These are phyloP conservation scores for Suillus spraguei DNA, from an alignment of 768 basidiomycete genomes.

Conservation along the genomic window DNA sequence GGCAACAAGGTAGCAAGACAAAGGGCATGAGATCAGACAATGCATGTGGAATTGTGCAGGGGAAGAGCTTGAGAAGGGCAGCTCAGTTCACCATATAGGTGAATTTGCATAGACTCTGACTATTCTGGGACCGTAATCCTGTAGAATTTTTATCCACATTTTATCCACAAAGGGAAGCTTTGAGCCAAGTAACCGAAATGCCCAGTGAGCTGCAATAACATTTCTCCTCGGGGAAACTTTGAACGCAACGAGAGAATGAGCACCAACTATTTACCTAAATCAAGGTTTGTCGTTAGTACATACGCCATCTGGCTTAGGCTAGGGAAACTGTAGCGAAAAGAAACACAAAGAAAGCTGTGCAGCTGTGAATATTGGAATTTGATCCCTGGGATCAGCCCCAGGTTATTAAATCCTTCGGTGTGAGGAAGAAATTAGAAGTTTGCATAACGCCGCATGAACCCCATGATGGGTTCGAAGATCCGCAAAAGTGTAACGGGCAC, in stretches of 20 bases:
- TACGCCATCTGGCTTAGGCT: not conserved
- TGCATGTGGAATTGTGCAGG: not conserved
- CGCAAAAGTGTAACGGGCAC: not conserved
- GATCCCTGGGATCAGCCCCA: not conserved
- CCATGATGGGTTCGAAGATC: not conserved
- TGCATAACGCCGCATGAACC: not conserved
- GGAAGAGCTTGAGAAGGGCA: not conserved
- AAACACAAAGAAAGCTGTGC: not conserved
- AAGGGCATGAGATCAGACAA: not conserved
- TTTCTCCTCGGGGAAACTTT: conserved; percentile 2
- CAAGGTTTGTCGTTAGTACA: not conserved
- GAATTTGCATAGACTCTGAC: not conserved
- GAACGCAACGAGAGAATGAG: not conserved
- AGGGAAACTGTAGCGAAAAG: not conserved
- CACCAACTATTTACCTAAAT: not conserved
- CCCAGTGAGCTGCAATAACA: not conserved
- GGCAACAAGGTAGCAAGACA: not conserved
- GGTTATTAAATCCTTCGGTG: not conserved
- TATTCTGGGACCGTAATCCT: not conserved
- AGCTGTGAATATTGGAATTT: not conserved
- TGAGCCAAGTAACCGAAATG: not conserved
- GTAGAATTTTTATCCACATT: not conserved
- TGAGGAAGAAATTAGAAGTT: not conserved
- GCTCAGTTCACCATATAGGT: not conserved
- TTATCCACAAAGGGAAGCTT: not conserved